Evolutionary conservation across 192 early-diverging fungal species (phyloP).

Genomic region (Pilobolus umbonatus): DNA sequence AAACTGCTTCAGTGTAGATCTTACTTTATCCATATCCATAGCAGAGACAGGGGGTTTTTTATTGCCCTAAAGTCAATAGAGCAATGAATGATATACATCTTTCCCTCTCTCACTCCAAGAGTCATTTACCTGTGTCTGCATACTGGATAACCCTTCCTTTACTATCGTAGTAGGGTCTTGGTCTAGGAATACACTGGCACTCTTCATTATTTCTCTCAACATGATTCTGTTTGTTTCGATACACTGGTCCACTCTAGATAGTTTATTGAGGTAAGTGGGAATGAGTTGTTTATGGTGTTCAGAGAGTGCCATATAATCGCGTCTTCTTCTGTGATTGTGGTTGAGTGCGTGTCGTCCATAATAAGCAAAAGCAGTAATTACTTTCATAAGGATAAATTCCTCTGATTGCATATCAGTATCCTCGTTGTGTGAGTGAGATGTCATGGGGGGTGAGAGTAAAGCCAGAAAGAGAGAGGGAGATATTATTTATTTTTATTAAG

Average conservation of each 20-base stretch:
- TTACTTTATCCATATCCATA: slow-evolving; percentile 83
- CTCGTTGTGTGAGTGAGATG: too few relatives aligned
- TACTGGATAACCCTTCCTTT: slow-evolving; percentile 4
- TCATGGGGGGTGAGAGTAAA: too few relatives aligned
- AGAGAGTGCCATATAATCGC: slow-evolving; percentile 53
- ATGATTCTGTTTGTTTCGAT: slow-evolving; percentile 57
- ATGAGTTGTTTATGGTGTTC: slow-evolving; percentile 59
- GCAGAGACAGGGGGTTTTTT: slow-evolving; percentile 45
- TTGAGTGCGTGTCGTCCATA: slow-evolving; percentile 59
- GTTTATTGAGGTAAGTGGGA: slow-evolving; percentile 56
- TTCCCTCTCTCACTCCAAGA: slow-evolving; percentile 12
- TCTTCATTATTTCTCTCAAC: slow-evolving; percentile 48
- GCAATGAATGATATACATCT: not conserved
- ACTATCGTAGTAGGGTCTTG: slow-evolving; percentile 31
- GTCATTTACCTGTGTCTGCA: slow-evolving; percentile 30
- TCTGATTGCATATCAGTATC: too few relatives aligned
- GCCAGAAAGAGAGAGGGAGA: too few relatives aligned
- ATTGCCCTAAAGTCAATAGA: not conserved
- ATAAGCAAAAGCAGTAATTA: slow-evolving; percentile 52
- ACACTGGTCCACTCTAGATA: slow-evolving; percentile 54
- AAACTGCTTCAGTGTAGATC: slow-evolving; percentile 88
- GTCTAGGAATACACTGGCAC: slow-evolving; percentile 40
- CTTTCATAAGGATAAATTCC: slow-evolving; percentile 45
- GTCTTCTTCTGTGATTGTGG: slow-evolving; percentile 57
- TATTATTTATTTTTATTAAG: too few relatives aligned